These are phyloP conservation scores for Tricholoma saponaceum DNA, from an alignment of 768 basidiomycete species.

Conservation along the genomic window DNA sequence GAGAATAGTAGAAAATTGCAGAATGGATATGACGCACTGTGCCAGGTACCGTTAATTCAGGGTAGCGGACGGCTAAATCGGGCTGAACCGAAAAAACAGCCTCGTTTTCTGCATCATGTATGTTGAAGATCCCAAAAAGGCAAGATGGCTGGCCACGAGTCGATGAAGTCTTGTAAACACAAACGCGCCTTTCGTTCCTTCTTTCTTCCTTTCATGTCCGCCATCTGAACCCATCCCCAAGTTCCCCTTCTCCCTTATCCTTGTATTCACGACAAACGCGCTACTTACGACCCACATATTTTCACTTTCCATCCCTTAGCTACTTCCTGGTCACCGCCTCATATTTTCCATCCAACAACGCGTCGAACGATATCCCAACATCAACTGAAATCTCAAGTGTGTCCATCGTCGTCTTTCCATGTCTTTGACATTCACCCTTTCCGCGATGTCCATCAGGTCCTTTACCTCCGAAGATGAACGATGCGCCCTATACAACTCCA, in stretches of 20 bases:
- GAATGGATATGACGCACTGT: too few relatives aligned
- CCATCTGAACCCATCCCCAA: conserved; percentile 9
- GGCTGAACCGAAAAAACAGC: conserved; percentile 15
- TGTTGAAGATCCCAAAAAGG: conserved; percentile 28
- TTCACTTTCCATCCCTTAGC: conserved; percentile 4
- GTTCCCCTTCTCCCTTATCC: conserved; percentile 3
- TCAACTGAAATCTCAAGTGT: neutral
- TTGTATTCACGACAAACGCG: conserved; percentile 2
- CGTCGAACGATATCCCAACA: neutral
- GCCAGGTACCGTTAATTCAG: neutral
- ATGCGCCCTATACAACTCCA: conserved; percentile 43
- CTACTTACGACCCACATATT: conserved; percentile 5
- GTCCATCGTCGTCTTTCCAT: conserved; percentile 3
- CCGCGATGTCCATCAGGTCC: neutral
- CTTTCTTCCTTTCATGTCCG: conserved; percentile 14
- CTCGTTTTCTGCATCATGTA: conserved; percentile 26
- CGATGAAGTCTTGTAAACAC: conserved; percentile 16
- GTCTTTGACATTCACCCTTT: neutral
- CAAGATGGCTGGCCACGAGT: conserved; percentile 22
- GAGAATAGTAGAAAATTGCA: neutral
- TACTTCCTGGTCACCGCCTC: neutral
- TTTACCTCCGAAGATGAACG: conserved; percentile 24
- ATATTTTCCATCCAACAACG: neutral
- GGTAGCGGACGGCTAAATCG: neutral
- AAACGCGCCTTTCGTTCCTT: conserved; percentile 22